A percentile compares a stretch with the other conserved stretches of the same genome.
Evolutionary conservation across 345 rosid genomes (phyloP).

Genomic region (Garcia nutans): DNA sequence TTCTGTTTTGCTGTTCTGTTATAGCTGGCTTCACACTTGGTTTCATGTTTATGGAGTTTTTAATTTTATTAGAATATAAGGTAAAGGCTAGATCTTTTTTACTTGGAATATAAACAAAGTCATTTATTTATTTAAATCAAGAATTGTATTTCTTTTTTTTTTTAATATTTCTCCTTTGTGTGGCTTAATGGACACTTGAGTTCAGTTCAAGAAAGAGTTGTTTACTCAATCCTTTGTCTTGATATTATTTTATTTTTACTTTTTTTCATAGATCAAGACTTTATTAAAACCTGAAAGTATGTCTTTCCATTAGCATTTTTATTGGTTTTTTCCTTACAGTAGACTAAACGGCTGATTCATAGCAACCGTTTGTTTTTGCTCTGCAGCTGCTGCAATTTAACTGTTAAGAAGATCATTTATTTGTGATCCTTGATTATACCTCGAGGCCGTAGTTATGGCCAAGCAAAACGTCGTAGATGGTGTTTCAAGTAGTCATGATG

Average conservation of each 20-base stretch:
- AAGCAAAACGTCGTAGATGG: constrained; percentile 24
- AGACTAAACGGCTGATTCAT: not conserved
- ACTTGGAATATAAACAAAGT: not conserved
- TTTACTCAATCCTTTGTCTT: not conserved
- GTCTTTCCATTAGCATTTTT: not conserved
- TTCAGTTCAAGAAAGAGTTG: not conserved
- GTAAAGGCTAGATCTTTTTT: not conserved
- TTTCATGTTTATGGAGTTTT: not conserved
- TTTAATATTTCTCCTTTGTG: not conserved
- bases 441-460: constrained; percentile 25
- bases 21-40: not conserved
- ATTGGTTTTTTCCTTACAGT: not conserved
- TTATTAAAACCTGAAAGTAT: no score
- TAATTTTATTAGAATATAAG: no score
- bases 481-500: constrained; percentile 26
- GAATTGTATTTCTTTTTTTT: not conserved
- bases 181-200: not conserved
- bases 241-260: not conserved
- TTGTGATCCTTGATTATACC: not conserved
- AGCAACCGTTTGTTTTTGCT: not conserved
- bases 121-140: not conserved
- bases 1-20: no score
- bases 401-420: not conserved
- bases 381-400: not conserved
- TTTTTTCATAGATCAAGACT: not conserved